Evolutionary conservation across 495 filamentous ascomycete genomes (phyloP).

Genomic region (Neurospora sp.): DNA sequence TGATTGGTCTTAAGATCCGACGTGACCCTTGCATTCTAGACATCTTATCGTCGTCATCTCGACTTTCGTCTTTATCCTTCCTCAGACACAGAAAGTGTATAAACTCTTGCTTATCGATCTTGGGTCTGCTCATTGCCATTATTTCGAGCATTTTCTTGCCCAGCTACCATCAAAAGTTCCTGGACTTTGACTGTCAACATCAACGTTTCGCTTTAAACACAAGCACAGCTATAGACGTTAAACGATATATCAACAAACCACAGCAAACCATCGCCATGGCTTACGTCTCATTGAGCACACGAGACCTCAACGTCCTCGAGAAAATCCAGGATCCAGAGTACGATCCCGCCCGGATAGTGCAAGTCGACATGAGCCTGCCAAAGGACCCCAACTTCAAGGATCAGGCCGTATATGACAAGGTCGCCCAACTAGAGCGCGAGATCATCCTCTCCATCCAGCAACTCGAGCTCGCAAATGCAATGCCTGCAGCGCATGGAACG

Average conservation of each 20-base stretch:
- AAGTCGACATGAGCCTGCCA: slow-evolving; percentile 48
- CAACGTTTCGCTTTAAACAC: neutral
- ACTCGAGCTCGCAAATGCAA: slow-evolving; percentile 37
- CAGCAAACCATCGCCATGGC: slow-evolving; percentile 27
- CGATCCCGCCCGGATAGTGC: slow-evolving; percentile 41
- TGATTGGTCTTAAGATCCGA: neutral
- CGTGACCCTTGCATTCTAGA: neutral
- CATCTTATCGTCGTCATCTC: neutral
- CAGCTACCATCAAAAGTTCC: neutral
- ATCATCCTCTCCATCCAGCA: slow-evolving; percentile 41
- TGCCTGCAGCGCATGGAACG: slow-evolving; percentile 16
- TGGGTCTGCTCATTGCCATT: neutral
- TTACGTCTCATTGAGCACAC: slow-evolving; percentile 46
- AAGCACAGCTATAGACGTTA: neutral
- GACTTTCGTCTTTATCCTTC: neutral
- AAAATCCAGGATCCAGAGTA: slow-evolving; percentile 75
- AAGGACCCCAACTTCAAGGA: slow-evolving; percentile 48
- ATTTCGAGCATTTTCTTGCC: neutral
- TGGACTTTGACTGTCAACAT: neutral
- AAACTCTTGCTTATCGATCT: neutral
- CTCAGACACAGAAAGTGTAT: neutral
- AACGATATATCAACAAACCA: neutral
- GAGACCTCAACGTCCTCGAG: slow-evolving; percentile 62
- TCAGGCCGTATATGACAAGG: slow-evolving; percentile 22
- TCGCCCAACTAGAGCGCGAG: slow-evolving; percentile 32